Evolutionary conservation across 371 early-diverging fungal genomes (phyloP), one percentile per base, ranked within the genome.

Genomic region (Mortierella sp.): DNA sequence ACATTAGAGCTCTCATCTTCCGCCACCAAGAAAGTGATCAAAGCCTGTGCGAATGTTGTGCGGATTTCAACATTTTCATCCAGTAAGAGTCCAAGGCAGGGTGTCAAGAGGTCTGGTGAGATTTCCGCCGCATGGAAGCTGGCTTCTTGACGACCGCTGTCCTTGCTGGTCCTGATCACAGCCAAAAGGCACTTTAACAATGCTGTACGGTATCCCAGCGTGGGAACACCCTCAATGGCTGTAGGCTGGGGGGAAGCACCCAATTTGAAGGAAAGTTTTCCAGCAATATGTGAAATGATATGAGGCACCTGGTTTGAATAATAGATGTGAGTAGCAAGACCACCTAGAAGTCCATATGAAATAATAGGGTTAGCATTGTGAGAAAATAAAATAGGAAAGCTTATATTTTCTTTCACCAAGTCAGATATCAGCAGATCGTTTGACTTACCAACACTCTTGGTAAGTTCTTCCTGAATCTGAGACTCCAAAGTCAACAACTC

Each of bases 221-320:
- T 83, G 1, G 88, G 77, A 15, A 89, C 69, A 10, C 86, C 86
- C 10, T 90, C 90, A 0, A 88, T 74, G 0, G 72, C 70, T 15
- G 48, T 65, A 9, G 72, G 72, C 22, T 83, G 80, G 2, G 85
- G 68, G 5, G 72, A 59, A 13, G 83, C 74, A 10, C 80, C 83
- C 6, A 90, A 67, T 40, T 87, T 79, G 66, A 61, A 72, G 3
- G 81, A 71, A 5, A 94, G 77, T 60, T 92, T 90, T 71, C 92
- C 88, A 38, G 94, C 87, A 5, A 97, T 76, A 68, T 91, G 94
- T 2, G 89, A 86, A 19, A 93, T 83, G 68, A 97, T 93, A 76
- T 97, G 96, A 47, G 91, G 90, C 33, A 94, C 82, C 80, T 96
- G 97, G 74, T 92, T 93, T 15, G 92, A 87, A 81, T 97, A 97